Evolutionary conservation across 148 eudicot genomes (phyloP).

Genomic region (Vaccinium corymbosum): DNA sequence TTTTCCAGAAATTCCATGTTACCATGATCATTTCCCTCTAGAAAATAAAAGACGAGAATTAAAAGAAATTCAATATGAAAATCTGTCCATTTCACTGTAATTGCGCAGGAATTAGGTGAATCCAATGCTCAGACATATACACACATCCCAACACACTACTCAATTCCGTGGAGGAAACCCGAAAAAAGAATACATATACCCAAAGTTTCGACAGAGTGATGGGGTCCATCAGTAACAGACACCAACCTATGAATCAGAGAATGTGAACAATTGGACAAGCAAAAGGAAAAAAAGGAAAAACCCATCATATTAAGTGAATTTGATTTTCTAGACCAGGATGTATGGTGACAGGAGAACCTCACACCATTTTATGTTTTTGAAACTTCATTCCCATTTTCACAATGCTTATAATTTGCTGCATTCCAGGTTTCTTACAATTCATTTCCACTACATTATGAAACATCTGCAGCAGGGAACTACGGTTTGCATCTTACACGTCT

Average conservation of each 20-base stretch:
- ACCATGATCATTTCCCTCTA: background rate
- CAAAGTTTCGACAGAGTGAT: background rate
- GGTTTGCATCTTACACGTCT: background rate
- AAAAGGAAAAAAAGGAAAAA: background rate
- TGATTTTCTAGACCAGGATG: background rate
- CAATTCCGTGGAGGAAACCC: background rate
- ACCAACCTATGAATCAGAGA: background rate
- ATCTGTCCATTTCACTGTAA: background rate
- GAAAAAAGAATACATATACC: background rate
- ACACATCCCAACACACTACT: background rate
- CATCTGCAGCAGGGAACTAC: background rate
- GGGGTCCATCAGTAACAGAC: background rate
- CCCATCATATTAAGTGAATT: background rate
- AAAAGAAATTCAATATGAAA: background rate
- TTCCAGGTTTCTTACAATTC: background rate
- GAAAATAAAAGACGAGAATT: background rate
- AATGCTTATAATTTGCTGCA: background rate
- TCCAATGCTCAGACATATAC: background rate
- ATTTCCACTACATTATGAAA: background rate
- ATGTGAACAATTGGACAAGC: background rate
- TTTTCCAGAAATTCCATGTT: background rate
- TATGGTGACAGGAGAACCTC: background rate
- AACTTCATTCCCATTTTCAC: background rate
- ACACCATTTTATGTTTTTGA: background rate
- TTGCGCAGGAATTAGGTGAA: background rate